Base-by-base conservation (phyloP, 768 basidiomycete species). In the Rhizopogon sp. region DNA sequence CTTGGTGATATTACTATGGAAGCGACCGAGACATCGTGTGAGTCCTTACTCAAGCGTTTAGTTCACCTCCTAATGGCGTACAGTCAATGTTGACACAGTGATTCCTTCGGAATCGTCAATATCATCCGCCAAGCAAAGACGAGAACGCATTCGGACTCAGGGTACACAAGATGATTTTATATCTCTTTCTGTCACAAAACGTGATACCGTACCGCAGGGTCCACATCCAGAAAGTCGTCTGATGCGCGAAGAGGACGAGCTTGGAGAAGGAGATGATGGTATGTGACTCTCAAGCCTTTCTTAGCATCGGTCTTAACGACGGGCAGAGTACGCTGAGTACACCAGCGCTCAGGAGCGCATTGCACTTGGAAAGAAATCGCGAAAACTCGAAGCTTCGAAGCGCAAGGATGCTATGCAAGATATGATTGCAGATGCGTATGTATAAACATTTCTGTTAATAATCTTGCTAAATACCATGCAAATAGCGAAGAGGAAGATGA, bases 231-330 rank as follows among this genome's bases (percentile, higher is more conserved):
- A 87, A 60, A 92, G 90, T 65, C 80, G 92, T 8, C 71, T 94
- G 28, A 65, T 89, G 70, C 76, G 92, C 47, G 92, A 94, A 69
- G 92, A 94, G 40, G 92, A 94, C 67, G 90, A 94, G 59, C 66
- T 90, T 2, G 92, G 92, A 10, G 90, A 93, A 65, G 90, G 85
- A 2, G 92, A 93, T 39, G 92, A 94, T 58, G 92, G 92, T 91
- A 61, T 41, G 80, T 66, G 17, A 54, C 20, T 28, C n/a, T 50
- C 52, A 14, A n/a, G 2, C 10, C 22, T 28, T 17, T 35, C 31
- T 17, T 3, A 37, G 37, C 50, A 57, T 57, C 56, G 39, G 10
- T 53, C 17, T 54, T 58, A 60, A 25, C 57, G 56, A 55, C 40
- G 44, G 40, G 43, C 59, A 93, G 92, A 93, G 62, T 91, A 79